Evolutionary conservation across 2,329 filamentous ascomycete genomes (phyloP).

Genomic region (Rhynchosporium secalis): DNA sequence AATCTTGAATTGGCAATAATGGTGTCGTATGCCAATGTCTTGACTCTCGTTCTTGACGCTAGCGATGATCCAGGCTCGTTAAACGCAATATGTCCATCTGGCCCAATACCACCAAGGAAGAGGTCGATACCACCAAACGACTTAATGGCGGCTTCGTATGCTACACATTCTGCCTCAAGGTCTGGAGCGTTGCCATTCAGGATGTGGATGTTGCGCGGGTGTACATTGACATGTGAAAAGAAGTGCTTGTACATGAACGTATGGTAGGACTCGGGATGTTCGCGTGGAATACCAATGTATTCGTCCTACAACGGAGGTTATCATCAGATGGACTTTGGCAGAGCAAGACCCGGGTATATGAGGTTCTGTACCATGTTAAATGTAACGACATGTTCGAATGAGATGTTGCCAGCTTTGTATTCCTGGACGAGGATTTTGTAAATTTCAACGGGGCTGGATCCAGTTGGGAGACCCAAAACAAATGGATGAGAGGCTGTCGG

Average conservation of each 20-base stretch:
- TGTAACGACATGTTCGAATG: conserved; percentile 84
- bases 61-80: conserved; percentile 84
- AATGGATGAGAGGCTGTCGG: conserved; percentile 74
- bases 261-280: conserved; percentile 85
- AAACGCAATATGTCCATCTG: conserved; percentile 87
- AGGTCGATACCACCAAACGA: conserved; percentile 77
- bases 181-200: conserved; percentile 78
- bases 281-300: conserved; percentile 79
- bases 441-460: conserved; percentile 75
- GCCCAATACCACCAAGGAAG: conserved; percentile 81
- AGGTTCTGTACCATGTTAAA: conserved; percentile 75
- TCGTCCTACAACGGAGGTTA: conserved; percentile 60
- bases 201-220: conserved; percentile 80
- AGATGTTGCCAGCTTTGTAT: conserved; percentile 71
- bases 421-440: conserved; percentile 74
- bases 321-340: conserved; percentile 14
- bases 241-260: conserved; percentile 93
- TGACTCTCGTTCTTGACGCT: conserved; percentile 76
- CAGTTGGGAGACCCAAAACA: conserved; percentile 80
- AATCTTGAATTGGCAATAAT: conserved; percentile 84
- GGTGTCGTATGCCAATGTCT: conserved; percentile 84
- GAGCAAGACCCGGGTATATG: conserved; percentile 10
- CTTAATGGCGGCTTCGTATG: conserved; percentile 78
- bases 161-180: conserved; percentile 73
- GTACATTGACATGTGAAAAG: conserved; percentile 82